Evolutionary conservation across 495 filamentous ascomycete species (phyloP).

Genomic region (Amniculicola lignicola): DNA sequence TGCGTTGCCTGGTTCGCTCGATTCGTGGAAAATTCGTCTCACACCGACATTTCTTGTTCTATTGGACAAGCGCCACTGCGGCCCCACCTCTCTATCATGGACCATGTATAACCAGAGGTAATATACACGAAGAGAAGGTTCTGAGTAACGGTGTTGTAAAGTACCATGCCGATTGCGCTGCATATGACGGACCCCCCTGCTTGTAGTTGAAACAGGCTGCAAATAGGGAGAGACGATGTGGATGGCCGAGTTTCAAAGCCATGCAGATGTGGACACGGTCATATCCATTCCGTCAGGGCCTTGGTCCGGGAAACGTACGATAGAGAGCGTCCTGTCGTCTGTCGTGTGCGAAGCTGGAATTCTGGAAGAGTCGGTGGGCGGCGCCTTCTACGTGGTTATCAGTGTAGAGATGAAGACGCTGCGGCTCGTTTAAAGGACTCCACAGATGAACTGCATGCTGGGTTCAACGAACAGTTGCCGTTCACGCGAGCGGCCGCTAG

Average conservation of each 20-base stretch:
- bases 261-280: background rate
- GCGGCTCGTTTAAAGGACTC: too few relatives aligned
- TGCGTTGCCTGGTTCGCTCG: background rate
- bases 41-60: conserved; percentile 31
- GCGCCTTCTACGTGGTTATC: too few relatives aligned
- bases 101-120: conserved; percentile 10
- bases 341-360: background rate
- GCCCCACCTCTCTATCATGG: conserved; percentile 5
- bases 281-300: conserved; percentile 9
- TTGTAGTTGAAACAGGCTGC: conserved; percentile 15
- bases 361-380: too few relatives aligned
- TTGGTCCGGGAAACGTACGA: too few relatives aligned
- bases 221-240: conserved; percentile 4
- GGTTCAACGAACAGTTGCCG: too few relatives aligned
- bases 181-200: background rate
- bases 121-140: conserved; percentile 12
- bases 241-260: conserved; percentile 13
- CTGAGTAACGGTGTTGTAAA: conserved; percentile 5
- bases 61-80: conserved; percentile 15
- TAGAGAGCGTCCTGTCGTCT: background rate
- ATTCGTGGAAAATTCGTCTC: conserved; percentile 17
- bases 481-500: conserved; percentile 28
- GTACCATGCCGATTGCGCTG: background rate
- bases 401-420: background rate
- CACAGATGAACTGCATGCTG: too few relatives aligned